A percentile compares a stretch with the other conserved stretches of the same genome.
Evolutionary conservation across 225 moss, liverwort and hornwort genomes (phyloP).

Genomic region (Anthoceros angustus): DNA sequence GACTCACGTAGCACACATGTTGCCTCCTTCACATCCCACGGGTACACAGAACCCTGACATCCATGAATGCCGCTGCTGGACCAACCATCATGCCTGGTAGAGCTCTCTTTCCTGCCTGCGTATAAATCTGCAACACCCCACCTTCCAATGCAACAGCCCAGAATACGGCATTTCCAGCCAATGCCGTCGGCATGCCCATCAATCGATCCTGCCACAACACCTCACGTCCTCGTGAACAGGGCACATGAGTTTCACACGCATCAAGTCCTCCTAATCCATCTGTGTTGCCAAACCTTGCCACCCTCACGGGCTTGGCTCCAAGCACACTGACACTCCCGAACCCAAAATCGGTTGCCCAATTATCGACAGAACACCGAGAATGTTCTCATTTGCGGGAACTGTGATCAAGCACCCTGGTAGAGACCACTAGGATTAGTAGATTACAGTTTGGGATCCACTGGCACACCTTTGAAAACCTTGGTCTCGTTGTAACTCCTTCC

Average conservation of each 20-base stretch:
- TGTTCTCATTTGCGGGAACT: conserved; percentile 7
- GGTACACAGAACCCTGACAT: conserved; percentile 63
- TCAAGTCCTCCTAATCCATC: conserved; percentile 9
- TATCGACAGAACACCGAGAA: conserved; percentile 47
- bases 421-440: conserved; percentile 10
- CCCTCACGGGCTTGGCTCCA: conserved; percentile 69
- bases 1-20: conserved; percentile 65
- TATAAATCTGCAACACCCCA: conserved; percentile 80
- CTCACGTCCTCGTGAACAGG: conserved; percentile 89
- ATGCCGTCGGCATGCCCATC: conserved; percentile 51
- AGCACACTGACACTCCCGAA: conserved; percentile 38
- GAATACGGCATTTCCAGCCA: conserved; percentile 72
- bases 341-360: conserved; percentile 26
- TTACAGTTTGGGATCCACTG: neutral
- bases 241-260: conserved; percentile 33
- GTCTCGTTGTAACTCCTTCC: neutral
- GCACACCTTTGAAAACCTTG: neutral
- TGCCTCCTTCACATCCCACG: conserved; percentile 75
- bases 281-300: conserved; percentile 27
- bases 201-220: conserved; percentile 80
- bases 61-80: conserved; percentile 80
- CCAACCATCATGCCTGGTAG: conserved; percentile 73
- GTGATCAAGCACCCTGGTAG: conserved; percentile 6
- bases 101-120: conserved; percentile 78
- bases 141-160: conserved; percentile 92